These are phyloP conservation scores for Sporothrix sp. DNA, from an alignment of 2,329 filamentous ascomycete genomes.

Conservation along the genomic window DNA sequence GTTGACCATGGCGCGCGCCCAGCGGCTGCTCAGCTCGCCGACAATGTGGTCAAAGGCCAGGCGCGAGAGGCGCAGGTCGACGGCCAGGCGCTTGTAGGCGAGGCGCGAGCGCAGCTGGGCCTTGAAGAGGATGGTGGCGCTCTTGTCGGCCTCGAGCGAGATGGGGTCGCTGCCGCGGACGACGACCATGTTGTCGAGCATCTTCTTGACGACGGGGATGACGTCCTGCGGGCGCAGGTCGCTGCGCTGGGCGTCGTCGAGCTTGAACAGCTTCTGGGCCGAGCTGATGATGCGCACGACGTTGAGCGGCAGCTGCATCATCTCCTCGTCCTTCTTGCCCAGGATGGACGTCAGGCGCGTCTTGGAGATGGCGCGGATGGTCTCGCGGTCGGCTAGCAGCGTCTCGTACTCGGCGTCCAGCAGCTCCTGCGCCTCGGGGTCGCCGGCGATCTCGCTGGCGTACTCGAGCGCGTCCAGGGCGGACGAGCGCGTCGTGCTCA, in stretches of 20 bases:
- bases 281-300: slow-evolving; percentile 83
- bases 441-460: slow-evolving; percentile 75
- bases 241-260: slow-evolving; percentile 75
- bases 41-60: slow-evolving; percentile 87
- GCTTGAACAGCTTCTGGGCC: slow-evolving; percentile 81
- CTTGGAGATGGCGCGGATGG: slow-evolving; percentile 59
- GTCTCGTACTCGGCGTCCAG: slow-evolving; percentile 84
- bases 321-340: slow-evolving; percentile 63
- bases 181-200: slow-evolving; percentile 70
- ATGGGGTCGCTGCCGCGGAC: slow-evolving; percentile 78
- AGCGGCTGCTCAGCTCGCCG: slow-evolving; percentile 81
- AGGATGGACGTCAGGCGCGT: slow-evolving; percentile 22
- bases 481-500: slow-evolving; percentile 50
- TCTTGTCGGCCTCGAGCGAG: slow-evolving; percentile 76
- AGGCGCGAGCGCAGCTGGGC: slow-evolving; percentile 79
- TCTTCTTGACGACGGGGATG: slow-evolving; percentile 63
- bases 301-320: slow-evolving; percentile 88
- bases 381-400: slow-evolving; percentile 62
- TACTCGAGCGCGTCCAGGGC: slow-evolving; percentile 72
- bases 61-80: slow-evolving; percentile 76
- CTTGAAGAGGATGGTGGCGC: slow-evolving; percentile 86
- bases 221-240: slow-evolving; percentile 84
- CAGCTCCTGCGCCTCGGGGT: slow-evolving; percentile 75
- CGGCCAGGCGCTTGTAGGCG: slow-evolving; percentile 86
- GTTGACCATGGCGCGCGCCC: slow-evolving; percentile 73